phyloP scores from a whole-genome alignment of 2,329 filamentous ascomycete species.

The Aureobasidium sp. region DNA sequence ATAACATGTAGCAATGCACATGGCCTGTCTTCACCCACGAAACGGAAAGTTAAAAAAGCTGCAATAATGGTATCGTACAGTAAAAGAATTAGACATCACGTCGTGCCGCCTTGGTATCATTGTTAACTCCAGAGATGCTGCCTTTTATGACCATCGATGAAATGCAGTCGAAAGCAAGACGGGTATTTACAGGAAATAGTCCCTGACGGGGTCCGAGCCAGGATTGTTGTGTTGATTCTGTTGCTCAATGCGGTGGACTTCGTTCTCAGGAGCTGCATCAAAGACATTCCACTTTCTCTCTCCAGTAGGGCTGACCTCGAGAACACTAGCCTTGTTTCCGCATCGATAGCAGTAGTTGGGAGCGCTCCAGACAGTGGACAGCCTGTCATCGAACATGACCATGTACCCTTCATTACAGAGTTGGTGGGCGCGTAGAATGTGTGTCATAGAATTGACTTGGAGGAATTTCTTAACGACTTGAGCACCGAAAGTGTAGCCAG shows the following conservation, averaged over 20 bases:
- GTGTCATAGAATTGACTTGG: conserved; percentile 94
- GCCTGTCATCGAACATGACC: conserved; percentile 85
- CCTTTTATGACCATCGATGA: not conserved
- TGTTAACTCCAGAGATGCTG: conserved; percentile 16
- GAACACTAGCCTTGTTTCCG: conserved; percentile 92
- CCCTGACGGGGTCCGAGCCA: conserved; percentile 64
- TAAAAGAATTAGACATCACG: not conserved
- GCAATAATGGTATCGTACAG: conserved; percentile 11
- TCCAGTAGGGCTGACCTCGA: conserved; percentile 89
- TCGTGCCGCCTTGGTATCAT: conserved; percentile 16
- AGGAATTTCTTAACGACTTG: conserved; percentile 98
- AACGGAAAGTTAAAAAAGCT: not conserved
- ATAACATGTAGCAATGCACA: not conserved
- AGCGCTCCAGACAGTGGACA: conserved; percentile 87
- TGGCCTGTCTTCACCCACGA: not conserved
- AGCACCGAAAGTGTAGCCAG: conserved; percentile 94
- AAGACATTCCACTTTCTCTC: conserved; percentile 98
- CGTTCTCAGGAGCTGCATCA: conserved; percentile 92
- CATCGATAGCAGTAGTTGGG: conserved; percentile 49
- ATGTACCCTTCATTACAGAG: conserved; percentile 97
- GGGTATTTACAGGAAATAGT: conserved; percentile 55
- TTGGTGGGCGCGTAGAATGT: conserved; percentile 96
- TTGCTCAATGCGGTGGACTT: conserved; percentile 72
- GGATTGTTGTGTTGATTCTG: conserved; percentile 61
- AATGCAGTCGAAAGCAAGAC: not conserved